These are phyloP conservation scores for Chlamydomonas reinhardtii DNA, from an alignment of 163 green algal genomes.

Conservation along the genomic window DNA sequence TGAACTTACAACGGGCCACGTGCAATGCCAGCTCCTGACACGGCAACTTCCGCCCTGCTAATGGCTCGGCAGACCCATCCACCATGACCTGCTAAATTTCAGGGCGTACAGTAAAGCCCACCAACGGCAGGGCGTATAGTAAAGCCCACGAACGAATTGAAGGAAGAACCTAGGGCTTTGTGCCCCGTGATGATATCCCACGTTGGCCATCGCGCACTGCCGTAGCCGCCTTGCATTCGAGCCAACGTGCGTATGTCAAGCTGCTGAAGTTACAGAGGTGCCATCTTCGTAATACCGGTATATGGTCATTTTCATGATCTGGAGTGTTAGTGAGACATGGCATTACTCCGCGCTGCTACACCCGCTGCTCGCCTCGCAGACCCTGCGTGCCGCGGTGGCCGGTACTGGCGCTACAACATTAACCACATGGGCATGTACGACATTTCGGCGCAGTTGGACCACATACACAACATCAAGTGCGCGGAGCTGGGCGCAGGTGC, in stretches of 20 bases:
- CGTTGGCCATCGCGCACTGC: not conserved
- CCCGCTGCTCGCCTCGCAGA: slow-evolving; percentile 35
- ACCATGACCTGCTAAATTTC: slow-evolving; percentile 11
- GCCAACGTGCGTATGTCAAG: no score
- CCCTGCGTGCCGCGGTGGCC: slow-evolving; percentile 48
- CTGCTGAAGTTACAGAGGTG: no score
- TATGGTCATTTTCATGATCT: no score
- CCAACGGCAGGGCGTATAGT: no score
- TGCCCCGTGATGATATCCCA: not conserved
- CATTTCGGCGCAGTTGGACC: slow-evolving; percentile 77
- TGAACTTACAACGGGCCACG: no score
- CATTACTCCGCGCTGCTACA: no score
- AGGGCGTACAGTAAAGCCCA: slow-evolving; percentile 18
- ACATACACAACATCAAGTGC: slow-evolving; percentile 93
- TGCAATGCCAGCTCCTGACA: no score
- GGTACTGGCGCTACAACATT: slow-evolving; percentile 92
- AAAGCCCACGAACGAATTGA: no score
- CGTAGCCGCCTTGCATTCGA: not conserved
- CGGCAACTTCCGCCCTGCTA: slow-evolving; percentile 18
- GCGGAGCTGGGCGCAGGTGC: slow-evolving; percentile 74
- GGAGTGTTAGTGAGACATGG: no score
- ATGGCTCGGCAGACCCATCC: slow-evolving; percentile 20
- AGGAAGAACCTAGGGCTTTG: not conserved
- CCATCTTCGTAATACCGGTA: no score
- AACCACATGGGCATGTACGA: slow-evolving; percentile 94